Base-by-base conservation (phyloP, 495 filamentous ascomycete genomes). In the Chaetomium cochliodes region DNA sequence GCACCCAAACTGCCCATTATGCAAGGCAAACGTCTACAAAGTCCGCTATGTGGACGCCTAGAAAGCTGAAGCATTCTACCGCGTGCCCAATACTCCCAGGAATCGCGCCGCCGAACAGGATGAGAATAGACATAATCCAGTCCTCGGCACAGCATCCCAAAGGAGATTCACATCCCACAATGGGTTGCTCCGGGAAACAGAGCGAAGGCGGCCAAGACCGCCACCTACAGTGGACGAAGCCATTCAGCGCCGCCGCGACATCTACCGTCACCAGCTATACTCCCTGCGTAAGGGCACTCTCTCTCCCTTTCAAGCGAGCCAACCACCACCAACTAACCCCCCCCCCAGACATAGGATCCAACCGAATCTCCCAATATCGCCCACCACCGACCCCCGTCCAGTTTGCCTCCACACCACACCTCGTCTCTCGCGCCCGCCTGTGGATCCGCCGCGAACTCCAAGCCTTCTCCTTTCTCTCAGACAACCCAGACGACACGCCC, bases 391-490 rank as follows among this genome's bases (percentile, higher is more conserved):
- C 86, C 3, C 90, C 92, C 0, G 73, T 83, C 41, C 67, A 84
- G 3, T 90, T 97, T 74, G 77, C 62, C 74, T 74, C 8, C 84
- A 90, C 63, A 78, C 87, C 54, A 80, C 68, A 88, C 47, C 83
- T 97, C 0, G 80, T 92, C 50, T 91, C 90, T 2, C 86, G 91
- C 23, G 93, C 94, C n/a, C 82, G 91, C 37, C 88, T 86, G 60
- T 98, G 91, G 87, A 86, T 97, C 60, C 86, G 94, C 5, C 85
- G 94, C 42, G 94, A 98, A 69, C 80, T 98, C 11, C 85, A 88
- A 69, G 92, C 96, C 47, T 98, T 97, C 68, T 82, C 84, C 53
- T 97, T 92, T 70, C 80, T 96, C 49, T 68, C 63, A 50, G 30
- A 53, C 23, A 46, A 64, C 69, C 56, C 69, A 44, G 2, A 23